Conservation (phyloP, 2,329 filamentous ascomycete species). For the Phaeosphaeriaceae sp. region DNA sequence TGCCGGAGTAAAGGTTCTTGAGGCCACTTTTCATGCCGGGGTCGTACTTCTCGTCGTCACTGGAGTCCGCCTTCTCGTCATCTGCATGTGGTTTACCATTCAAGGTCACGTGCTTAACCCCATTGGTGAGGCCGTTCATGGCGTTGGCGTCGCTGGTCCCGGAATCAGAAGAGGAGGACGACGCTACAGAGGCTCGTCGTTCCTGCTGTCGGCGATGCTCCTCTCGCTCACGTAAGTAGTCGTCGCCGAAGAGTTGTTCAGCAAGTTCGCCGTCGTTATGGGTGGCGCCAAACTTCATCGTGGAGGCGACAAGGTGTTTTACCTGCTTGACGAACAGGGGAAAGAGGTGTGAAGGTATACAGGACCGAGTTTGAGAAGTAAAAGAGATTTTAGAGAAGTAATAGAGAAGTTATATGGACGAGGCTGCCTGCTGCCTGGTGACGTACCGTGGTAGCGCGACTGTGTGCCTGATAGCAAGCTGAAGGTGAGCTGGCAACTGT, state of each 20-base stretch:
- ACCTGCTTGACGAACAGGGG: not conserved
- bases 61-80: too few relatives aligned
- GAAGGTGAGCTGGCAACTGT: not conserved
- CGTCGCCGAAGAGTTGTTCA: not conserved
- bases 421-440: not conserved
- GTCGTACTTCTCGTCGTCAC: conserved; percentile 14
- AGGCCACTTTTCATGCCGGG: conserved; percentile 51
- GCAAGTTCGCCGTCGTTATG: not conserved
- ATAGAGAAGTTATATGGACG: not conserved
- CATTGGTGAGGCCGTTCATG: conserved; percentile 2
- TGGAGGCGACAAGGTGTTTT: not conserved
- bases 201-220: not conserved
- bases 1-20: conserved; percentile 59
- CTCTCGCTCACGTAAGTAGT: not conserved
- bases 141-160: not conserved
- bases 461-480: not conserved
- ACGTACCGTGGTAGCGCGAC: not conserved
- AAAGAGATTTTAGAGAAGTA: too few relatives aligned
- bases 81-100: conserved; percentile 1
- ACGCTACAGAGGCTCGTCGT: not conserved
- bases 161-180: not conserved
- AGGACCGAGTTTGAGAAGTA: not conserved
- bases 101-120: conserved; percentile 5
- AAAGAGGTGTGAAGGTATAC: not conserved
- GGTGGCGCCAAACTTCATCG: not conserved